Evolutionary conservation across 2,329 filamentous ascomycete species (phyloP).

Genomic region (Colletotrichum liriopes): DNA sequence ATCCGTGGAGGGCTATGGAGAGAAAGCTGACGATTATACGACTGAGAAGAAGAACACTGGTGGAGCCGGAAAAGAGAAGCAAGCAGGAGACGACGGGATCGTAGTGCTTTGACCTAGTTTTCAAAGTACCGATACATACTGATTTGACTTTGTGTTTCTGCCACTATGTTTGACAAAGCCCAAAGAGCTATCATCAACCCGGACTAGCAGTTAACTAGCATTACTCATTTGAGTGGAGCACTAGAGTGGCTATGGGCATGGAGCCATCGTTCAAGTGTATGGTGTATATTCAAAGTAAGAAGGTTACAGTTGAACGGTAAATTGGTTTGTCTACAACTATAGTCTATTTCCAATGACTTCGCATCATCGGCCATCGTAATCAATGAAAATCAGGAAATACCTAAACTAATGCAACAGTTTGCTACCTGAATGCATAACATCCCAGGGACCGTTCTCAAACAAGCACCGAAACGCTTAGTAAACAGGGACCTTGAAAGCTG

Average conservation of each 20-base stretch:
- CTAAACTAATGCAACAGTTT: too few relatives aligned
- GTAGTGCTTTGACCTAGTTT: background rate
- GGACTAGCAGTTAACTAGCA: too few relatives aligned
- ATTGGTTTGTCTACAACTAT: too few relatives aligned
- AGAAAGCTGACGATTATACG: background rate
- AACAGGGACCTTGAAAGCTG: slow-evolving; percentile 41
- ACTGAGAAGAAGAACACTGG: background rate
- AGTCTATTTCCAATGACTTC: too few relatives aligned
- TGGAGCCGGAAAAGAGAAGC: background rate
- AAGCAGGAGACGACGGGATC: background rate
- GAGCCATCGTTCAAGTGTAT: too few relatives aligned
- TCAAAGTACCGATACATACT: background rate
- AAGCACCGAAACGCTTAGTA: slow-evolving; percentile 21
- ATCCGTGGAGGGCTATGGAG: background rate
- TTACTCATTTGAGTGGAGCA: too few relatives aligned
- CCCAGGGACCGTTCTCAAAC: background rate
- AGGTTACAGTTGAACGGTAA: too few relatives aligned
- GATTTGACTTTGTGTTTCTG: too few relatives aligned
- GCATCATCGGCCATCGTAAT: too few relatives aligned
- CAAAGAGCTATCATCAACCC: background rate
- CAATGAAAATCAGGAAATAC: background rate
- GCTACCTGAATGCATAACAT: too few relatives aligned
- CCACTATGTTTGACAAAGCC: background rate
- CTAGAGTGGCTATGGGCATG: too few relatives aligned
- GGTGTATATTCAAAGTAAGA: too few relatives aligned